Base-by-base conservation (phyloP, 345 rosid species). In the Sisymbrium altissimum region DNA sequence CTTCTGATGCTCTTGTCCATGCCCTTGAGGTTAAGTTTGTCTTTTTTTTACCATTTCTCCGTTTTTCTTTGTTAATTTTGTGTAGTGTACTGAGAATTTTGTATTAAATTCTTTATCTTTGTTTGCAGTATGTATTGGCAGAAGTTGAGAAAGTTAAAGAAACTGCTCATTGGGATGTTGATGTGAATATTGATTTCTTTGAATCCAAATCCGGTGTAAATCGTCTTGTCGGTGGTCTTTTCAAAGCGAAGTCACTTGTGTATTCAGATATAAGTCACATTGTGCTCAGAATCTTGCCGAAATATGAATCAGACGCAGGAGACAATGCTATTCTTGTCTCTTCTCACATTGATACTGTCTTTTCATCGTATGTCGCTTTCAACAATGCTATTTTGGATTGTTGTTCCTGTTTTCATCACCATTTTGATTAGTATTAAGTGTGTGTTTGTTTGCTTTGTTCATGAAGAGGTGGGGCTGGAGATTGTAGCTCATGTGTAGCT, bases 391-490 rank as follows among this genome's bases (percentile, higher is more conserved):
- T 27, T 27, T 27, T 27, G 29, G 29, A 27, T 27, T 27, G 3
- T 27, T 27, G 29, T 27, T 77, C 67, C 7, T 18, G 18, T 14
- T 12, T 59, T 4, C 9, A 17, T 48, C 21, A 29, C 35, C 14
- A 1, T 13, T 14, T 33, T 48, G 9, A n/a, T 9, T 59, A 10
- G 33, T 75, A 11, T 45, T 1, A 43, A 12, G 7, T 63, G 19
- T 56, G 40, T 25, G 71, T 55, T 23, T 73, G 9, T 66, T 49
- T 23, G 2, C 4, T 66, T 66, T 0, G 25, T 54, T 36, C 67
- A 73, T 81, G 75, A 55, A 95, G 99, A 78, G 97, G 78, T 82
- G 99, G 97, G 39, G 98, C 98, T 78, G 99, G 98, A 63, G 99
- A 95, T 83, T 90, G 97, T 78, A 92, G 97, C 70, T 92, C 99